phyloP scores from a whole-genome alignment of 176 grass and related monocot species.

The Phoenix dactylifera region DNA sequence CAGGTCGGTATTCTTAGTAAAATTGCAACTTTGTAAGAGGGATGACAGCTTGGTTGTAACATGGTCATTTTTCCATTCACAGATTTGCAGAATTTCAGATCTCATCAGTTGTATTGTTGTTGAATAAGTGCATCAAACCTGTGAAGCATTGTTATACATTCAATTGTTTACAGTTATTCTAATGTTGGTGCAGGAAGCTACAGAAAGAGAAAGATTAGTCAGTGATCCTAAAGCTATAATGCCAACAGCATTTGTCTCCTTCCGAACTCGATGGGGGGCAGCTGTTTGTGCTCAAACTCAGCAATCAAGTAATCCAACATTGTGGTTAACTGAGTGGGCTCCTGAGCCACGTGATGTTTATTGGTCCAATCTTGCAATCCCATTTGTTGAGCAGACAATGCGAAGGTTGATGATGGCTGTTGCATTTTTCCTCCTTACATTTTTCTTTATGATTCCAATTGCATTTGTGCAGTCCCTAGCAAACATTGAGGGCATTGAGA shows the following conservation, averaged over 20 bases:
- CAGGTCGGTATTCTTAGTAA: too few relatives aligned
- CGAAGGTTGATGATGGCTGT: slow-evolving; percentile 70
- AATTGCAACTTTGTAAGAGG: too few relatives aligned
- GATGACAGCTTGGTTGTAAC: too few relatives aligned
- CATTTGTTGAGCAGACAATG: slow-evolving; percentile 72
- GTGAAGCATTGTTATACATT: not conserved
- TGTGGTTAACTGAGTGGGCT: slow-evolving; percentile 92
- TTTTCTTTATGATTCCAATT: slow-evolving; percentile 98
- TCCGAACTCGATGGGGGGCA: slow-evolving; percentile 82
- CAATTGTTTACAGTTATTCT: slow-evolving; percentile 8
- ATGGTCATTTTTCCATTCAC: too few relatives aligned
- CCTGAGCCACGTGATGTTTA: slow-evolving; percentile 85
- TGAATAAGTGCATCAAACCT: too few relatives aligned
- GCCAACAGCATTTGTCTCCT: slow-evolving; percentile 92
- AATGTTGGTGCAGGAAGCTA: slow-evolving; percentile 46
- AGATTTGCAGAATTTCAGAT: too few relatives aligned
- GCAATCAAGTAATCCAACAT: slow-evolving; percentile 83
- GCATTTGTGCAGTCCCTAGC: slow-evolving; percentile 90
- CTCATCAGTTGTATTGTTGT: too few relatives aligned
- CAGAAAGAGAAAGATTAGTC: slow-evolving; percentile 70
- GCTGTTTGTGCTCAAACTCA: slow-evolving; percentile 98
- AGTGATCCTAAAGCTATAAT: slow-evolving; percentile 59
- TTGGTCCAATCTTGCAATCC: slow-evolving; percentile 87
- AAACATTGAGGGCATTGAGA: slow-evolving; percentile 80
- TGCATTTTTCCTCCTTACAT: slow-evolving; percentile 72